A percentile compares a stretch with the other conserved stretches of the same genome.
These are phyloP conservation scores for Helminthosporium solani DNA, from an alignment of 2,329 filamentous ascomycete genomes.

Conservation along the genomic window DNA sequence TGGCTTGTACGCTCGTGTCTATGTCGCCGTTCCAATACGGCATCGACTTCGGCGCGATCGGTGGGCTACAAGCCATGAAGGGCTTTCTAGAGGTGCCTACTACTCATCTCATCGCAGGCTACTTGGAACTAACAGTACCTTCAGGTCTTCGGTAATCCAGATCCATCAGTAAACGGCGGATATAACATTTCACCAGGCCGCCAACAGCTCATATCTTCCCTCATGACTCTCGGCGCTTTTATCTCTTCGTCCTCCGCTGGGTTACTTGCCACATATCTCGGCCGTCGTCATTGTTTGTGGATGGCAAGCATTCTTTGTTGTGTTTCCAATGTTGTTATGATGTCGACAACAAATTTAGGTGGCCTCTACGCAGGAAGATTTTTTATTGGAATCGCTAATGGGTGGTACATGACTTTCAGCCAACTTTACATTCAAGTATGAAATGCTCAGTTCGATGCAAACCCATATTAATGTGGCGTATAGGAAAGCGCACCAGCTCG, in stretches of 20 bases:
- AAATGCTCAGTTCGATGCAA: not conserved
- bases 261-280: conserved; percentile 36
- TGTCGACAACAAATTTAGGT: conserved; percentile 54
- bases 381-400: conserved; percentile 55
- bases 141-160: conserved; percentile 33
- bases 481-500: conserved; percentile 51
- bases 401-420: conserved; percentile 57
- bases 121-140: not conserved
- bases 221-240: conserved; percentile 51
- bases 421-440: conserved; percentile 52
- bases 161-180: conserved; percentile 36
- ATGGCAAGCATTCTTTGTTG: conserved; percentile 52
- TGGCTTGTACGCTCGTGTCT: conserved; percentile 52
- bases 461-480: not conserved
- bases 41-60: conserved; percentile 54
- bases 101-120: not conserved
- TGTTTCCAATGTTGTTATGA: conserved; percentile 54
- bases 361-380: conserved; percentile 57
- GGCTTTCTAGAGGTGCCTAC: conserved; percentile 48
- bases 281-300: conserved; percentile 49
- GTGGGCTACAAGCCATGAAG: conserved; percentile 53
- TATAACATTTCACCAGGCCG: conserved; percentile 48
- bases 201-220: conserved; percentile 48
- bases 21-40: conserved; percentile 57
- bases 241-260: conserved; percentile 45